Evolutionary conservation across 2,329 filamentous ascomycete genomes (phyloP).

Genomic region (Cercospora zeae-maydis): DNA sequence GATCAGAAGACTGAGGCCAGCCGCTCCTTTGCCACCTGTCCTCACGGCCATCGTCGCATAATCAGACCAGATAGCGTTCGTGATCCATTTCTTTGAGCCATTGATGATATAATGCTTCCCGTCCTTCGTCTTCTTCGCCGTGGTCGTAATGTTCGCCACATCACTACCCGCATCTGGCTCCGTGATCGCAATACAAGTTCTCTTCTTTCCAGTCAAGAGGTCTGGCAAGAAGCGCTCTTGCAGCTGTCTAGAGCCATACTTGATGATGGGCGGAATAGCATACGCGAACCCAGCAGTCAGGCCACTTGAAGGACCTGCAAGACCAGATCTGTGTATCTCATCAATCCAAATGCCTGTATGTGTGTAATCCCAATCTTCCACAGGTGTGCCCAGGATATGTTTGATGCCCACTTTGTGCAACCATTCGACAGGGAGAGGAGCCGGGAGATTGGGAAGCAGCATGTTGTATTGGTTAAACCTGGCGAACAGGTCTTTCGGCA

Average conservation of each 20-base stretch:
- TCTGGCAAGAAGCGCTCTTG: constrained; percentile 66
- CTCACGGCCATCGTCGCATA: constrained; percentile 64
- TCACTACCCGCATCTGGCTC: constrained; percentile 70
- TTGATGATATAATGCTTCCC: constrained; percentile 68
- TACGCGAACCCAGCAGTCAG: constrained; percentile 68
- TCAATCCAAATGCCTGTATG: constrained; percentile 66
- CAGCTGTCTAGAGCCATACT: constrained; percentile 59
- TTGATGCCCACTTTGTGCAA: constrained; percentile 62
- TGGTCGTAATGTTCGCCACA: constrained; percentile 68
- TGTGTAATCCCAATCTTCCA: constrained; percentile 70
- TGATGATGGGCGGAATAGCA: constrained; percentile 66
- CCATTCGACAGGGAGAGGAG: constrained; percentile 65
- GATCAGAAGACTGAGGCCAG: constrained; percentile 34
- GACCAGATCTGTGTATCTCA: constrained; percentile 65
- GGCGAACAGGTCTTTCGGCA: constrained; percentile 58
- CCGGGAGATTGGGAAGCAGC: constrained; percentile 65
- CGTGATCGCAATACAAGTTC: constrained; percentile 72
- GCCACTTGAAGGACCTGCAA: constrained; percentile 59
- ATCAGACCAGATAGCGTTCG: constrained; percentile 67
- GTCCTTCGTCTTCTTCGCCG: constrained; percentile 58
- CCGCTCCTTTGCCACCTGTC: constrained; percentile 45
- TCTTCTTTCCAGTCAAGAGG: constrained; percentile 61
- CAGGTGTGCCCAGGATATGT: constrained; percentile 61
- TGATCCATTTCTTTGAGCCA: constrained; percentile 75
- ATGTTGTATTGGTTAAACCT: constrained; percentile 64